A percentile compares a stretch with the other conserved stretches of the same genome.
These are phyloP conservation scores for Diatrype stigma DNA, from an alignment of 2,329 filamentous ascomycete genomes.

Conservation along the genomic window DNA sequence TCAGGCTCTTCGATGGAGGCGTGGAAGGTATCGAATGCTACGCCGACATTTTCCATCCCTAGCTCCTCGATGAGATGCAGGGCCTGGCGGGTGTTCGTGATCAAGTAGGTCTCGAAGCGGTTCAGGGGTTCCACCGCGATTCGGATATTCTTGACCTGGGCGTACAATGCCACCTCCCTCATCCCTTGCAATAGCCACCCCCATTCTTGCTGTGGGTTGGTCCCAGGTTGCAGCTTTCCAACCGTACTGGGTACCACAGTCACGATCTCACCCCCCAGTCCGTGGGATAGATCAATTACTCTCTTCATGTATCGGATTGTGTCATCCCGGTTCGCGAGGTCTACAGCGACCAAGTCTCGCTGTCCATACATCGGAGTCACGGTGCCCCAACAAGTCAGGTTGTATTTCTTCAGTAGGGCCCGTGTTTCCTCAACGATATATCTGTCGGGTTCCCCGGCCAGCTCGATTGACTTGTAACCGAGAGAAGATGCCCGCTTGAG, in stretches of 20 bases:
- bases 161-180: slow-evolving; percentile 9
- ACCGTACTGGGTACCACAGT: slow-evolving; percentile 13
- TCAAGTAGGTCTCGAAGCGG: slow-evolving; percentile 15
- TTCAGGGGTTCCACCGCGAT: slow-evolving; percentile 16
- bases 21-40: slow-evolving; percentile 16
- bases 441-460: slow-evolving; percentile 12
- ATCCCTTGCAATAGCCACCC: slow-evolving; percentile 13
- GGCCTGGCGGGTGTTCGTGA: slow-evolving; percentile 11
- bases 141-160: slow-evolving; percentile 7
- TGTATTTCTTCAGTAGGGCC: slow-evolving; percentile 12
- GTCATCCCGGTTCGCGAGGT: slow-evolving; percentile 4
- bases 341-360: slow-evolving; percentile 9
- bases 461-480: slow-evolving; percentile 12
- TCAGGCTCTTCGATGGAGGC: slow-evolving; percentile 15
- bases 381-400: slow-evolving; percentile 9
- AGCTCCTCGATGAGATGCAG: slow-evolving; percentile 12
- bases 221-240: slow-evolving; percentile 13
- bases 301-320: slow-evolving; percentile 14
- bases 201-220: slow-evolving; percentile 11
- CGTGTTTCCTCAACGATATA: slow-evolving; percentile 9
- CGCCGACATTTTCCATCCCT: slow-evolving; percentile 9
- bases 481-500: slow-evolving; percentile 10
- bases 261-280: slow-evolving; percentile 10
- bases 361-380: slow-evolving; percentile 16
- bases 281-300: slow-evolving; percentile 9